phyloP scores from a whole-genome alignment of 345 rosid genomes.

The Psidium friedrichsthalianum region DNA sequence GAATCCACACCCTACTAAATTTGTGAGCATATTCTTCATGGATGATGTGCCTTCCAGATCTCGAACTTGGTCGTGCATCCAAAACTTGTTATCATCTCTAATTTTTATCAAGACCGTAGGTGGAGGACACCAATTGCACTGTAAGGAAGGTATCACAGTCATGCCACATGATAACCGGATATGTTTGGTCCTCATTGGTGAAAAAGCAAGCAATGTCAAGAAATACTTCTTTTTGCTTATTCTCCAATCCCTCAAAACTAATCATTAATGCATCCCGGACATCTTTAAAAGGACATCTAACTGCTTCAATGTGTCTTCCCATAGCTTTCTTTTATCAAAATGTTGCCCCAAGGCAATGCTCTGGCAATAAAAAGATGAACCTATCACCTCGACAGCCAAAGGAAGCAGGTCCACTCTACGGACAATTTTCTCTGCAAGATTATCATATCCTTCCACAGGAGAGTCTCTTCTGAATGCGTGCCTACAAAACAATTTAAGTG shows the following conservation, averaged over 20 bases:
- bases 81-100: background rate
- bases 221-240: background rate
- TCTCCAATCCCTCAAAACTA: background rate
- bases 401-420: background rate
- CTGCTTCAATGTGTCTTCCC: background rate
- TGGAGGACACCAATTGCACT: background rate
- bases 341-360: fast-evolving
- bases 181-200: background rate
- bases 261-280: background rate
- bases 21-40: background rate
- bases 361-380: background rate
- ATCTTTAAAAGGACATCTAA: background rate
- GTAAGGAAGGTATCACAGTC: background rate
- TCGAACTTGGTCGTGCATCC: background rate
- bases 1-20: background rate
- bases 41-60: background rate
- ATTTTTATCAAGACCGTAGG: background rate
- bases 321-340: background rate
- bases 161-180: background rate
- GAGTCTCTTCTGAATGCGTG: background rate
- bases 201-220: background rate
- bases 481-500: background rate
- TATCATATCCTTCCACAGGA: fast-evolving
- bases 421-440: background rate
- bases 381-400: background rate